Base-by-base conservation (phyloP, 2,329 filamentous ascomycete genomes). In the Penicillium polonicum region DNA sequence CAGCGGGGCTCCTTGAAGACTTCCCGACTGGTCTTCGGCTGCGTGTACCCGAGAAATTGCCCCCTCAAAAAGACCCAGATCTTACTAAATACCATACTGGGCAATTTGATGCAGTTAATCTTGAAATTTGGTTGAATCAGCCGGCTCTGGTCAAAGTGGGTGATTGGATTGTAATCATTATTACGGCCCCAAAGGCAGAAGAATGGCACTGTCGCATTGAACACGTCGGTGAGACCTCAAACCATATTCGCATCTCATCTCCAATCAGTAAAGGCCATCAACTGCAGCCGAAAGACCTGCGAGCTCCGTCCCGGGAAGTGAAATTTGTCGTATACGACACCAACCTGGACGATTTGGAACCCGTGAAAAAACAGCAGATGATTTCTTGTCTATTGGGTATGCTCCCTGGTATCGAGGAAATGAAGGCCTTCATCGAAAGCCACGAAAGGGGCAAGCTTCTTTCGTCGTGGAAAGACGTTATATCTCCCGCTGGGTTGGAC, bases 401-500 rank as follows among this genome's bases (percentile, higher is more conserved):
- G 0, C 70, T 80, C 2, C 78, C 78, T 2, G 60, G 56, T 12
- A 67, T 80, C 0, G 36, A 63, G 10, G 61, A 69, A 5, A 80
- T 80, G 77, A 78, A 73, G 31, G 59, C 70, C 0, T 85, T 79
- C 58, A 73, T 86, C 13, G 60, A 25, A 19, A 35, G 52, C 2
- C 15, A 48, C 8, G 36, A 61, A 13, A 63, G 74, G 25, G 65
- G 65, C 41, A 70, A 66, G 2, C 65, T 64, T 2, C 71, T 89
- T 25, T 69, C 74, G 4, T 76, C 72, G 45, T 89, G 86, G 86
- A 72, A 76, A 62, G 78, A 83, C 23, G 76, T 81, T 19, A 80
- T 96, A 10, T 83, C 87, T 0, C 83, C 85, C 2, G 83, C 89
- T 7, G 84, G 87, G 0, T 74, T 90, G 3, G 83, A 85, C 21